Conservation (phyloP, 768 basidiomycete species). For the Cystofilobasidium bisporidii region DNA sequence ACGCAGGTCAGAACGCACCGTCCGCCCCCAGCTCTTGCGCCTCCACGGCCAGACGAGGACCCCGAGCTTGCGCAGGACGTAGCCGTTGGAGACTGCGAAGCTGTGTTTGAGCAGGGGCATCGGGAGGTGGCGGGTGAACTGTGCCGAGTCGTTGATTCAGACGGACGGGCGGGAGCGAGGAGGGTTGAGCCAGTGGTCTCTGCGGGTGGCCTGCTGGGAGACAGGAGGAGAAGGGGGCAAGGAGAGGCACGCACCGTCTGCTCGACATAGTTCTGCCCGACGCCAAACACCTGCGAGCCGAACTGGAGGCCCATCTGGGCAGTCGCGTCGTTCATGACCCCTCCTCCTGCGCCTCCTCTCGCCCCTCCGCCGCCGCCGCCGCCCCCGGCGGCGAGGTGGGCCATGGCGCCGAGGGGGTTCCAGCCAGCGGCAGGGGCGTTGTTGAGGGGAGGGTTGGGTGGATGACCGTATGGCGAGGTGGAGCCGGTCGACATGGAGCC, state of each 20-base stretch:
- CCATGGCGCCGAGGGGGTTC: neutral
- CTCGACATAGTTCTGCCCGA: slow-evolving; percentile 91
- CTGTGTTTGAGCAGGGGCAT: slow-evolving; percentile 69
- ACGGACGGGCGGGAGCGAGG: neutral
- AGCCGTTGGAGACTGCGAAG: slow-evolving; percentile 93
- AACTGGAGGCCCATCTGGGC: slow-evolving; percentile 95
- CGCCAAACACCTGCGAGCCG: slow-evolving; percentile 78
- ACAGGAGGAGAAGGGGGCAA: neutral
- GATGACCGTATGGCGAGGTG: neutral
- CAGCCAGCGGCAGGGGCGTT: neutral
- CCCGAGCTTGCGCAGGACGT: slow-evolving; percentile 79
- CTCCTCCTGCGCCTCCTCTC: slow-evolving; percentile 52
- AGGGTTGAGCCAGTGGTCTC: neutral
- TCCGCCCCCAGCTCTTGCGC: slow-evolving; percentile 76
- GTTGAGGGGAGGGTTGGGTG: neutral
- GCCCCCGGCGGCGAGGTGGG: neutral
- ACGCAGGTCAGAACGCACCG: slow-evolving; percentile 1
- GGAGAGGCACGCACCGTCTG: slow-evolving; percentile 58
- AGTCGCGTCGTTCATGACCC: slow-evolving; percentile 83
- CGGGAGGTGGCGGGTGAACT: slow-evolving; percentile 77
- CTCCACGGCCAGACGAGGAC: slow-evolving; percentile 93
- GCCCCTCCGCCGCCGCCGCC: neutral
- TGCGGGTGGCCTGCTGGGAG: neutral
- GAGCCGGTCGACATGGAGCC: neutral
- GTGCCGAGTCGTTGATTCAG: too few relatives aligned